Percentiles rank a stretch among this genome's conserved stretches.
Evolutionary conservation across 2,329 filamentous ascomycete species (phyloP).

Genomic region (Ceratocystis alfenasii): DNA sequence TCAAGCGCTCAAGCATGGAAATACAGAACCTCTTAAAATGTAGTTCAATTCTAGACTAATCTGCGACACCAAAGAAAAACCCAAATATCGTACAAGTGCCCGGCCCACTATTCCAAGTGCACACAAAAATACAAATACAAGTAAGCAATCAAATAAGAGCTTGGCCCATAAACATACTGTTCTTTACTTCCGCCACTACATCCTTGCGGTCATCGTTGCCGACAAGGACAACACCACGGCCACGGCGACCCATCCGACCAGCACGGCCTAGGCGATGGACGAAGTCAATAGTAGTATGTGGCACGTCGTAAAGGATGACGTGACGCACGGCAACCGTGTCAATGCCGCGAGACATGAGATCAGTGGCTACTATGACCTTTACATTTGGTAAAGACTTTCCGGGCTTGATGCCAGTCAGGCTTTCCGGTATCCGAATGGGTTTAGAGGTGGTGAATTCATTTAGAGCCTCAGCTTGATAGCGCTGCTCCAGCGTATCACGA

Average conservation of each 20-base stretch:
- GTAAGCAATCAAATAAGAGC: conserved; percentile 49
- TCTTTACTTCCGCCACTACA: conserved; percentile 80
- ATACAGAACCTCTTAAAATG: too few relatives aligned
- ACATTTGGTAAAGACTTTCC: conserved; percentile 55
- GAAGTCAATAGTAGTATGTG: conserved; percentile 94
- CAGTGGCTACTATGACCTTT: conserved; percentile 87
- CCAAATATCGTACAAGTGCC: conserved; percentile 3
- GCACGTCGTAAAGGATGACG: conserved; percentile 93
- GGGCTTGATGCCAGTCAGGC: conserved; percentile 32
- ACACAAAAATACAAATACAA: background rate
- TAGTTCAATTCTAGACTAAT: too few relatives aligned
- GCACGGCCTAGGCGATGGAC: conserved; percentile 89
- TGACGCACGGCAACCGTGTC: conserved; percentile 85
- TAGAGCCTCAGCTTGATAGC: conserved; percentile 60
- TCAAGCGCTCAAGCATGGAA: too few relatives aligned
- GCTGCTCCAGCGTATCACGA: conserved; percentile 67
- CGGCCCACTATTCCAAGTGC: background rate
- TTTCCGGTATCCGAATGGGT: conserved; percentile 30
- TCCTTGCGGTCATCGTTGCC: conserved; percentile 83
- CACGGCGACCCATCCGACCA: conserved; percentile 82
- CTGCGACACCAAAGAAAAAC: background rate
- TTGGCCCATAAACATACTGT: conserved; percentile 75
- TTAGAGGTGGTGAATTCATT: conserved; percentile 54
- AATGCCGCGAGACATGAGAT: conserved; percentile 83
- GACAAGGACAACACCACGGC: conserved; percentile 78